These are phyloP conservation scores for Calvatia gigantea DNA, from an alignment of 768 basidiomycete species.

Conservation along the genomic window DNA sequence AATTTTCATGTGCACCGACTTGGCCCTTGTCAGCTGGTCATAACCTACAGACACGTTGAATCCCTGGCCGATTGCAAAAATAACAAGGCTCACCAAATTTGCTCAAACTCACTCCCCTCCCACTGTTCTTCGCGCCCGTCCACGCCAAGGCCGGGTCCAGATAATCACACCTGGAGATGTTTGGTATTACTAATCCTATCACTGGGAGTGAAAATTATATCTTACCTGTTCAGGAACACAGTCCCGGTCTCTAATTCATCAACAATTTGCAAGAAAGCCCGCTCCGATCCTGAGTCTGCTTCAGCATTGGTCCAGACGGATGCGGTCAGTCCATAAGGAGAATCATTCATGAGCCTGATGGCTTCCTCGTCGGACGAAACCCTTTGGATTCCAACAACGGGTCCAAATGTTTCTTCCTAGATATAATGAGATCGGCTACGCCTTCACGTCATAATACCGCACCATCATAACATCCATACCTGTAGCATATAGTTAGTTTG, in stretches of 20 bases:
- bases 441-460: constrained; percentile 13
- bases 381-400: constrained; percentile 91
- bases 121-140: constrained; percentile 93
- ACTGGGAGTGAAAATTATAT: neutral
- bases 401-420: constrained; percentile 90
- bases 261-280: constrained; percentile 63
- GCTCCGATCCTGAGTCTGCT: constrained; percentile 55
- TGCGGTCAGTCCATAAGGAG: constrained; percentile 90
- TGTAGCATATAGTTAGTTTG: constrained; percentile 20
- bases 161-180: constrained; percentile 63
- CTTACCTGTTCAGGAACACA: constrained; percentile 84
- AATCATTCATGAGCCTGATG: constrained; percentile 91
- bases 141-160: constrained; percentile 92
- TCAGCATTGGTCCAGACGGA: constrained; percentile 88
- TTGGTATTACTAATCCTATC: neutral
- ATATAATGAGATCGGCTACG: neutral
- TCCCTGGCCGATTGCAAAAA: neutral
- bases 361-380: constrained; percentile 87
- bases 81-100: constrained; percentile 64
- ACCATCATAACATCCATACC: constrained; percentile 95
- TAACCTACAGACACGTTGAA: constrained; percentile 51
- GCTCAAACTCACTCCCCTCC: constrained; percentile 86
- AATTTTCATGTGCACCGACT: constrained; percentile 82
- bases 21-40: constrained; percentile 79
- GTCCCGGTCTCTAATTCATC: constrained; percentile 85